phyloP scores from a whole-genome alignment of 352 stramenopile species.

The Albugo candida region DNA sequence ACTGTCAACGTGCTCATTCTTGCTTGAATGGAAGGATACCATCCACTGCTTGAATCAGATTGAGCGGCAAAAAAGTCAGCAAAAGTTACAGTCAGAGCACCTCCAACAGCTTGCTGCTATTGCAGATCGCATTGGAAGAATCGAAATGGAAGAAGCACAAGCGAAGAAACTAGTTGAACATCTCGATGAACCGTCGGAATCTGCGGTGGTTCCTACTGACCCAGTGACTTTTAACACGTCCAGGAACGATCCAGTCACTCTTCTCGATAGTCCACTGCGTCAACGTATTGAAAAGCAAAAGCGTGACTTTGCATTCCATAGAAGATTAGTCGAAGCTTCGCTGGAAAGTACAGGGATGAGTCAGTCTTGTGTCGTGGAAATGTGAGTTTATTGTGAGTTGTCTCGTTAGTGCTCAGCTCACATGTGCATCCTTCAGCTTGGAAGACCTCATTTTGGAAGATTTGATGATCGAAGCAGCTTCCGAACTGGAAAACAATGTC shows the following conservation, averaged over 20 bases:
- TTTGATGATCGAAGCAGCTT: conserved; percentile 16
- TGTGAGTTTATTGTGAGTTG: conserved; percentile 12
- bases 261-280: conserved; percentile 7
- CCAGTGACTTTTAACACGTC: conserved; percentile 1
- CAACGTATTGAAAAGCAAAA: conserved; percentile 23
- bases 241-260: no score
- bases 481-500: conserved; percentile 20
- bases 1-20: no score
- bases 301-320: conserved; percentile 28
- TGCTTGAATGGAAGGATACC: background rate
- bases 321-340: conserved; percentile 29
- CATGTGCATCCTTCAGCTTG: conserved; percentile 1
- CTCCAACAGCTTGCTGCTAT: background rate
- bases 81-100: background rate
- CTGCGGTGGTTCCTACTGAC: background rate
- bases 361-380: conserved; percentile 36
- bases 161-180: background rate
- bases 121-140: background rate
- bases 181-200: background rate
- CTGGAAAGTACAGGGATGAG: conserved; percentile 31
- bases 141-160: background rate
- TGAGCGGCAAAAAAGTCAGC: background rate
- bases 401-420: background rate
- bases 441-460: conserved; percentile 24
- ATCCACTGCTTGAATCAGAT: background rate